Evolutionary conservation across 495 filamentous ascomycete species (phyloP).

Genomic region (Trichocladium antarcticum): DNA sequence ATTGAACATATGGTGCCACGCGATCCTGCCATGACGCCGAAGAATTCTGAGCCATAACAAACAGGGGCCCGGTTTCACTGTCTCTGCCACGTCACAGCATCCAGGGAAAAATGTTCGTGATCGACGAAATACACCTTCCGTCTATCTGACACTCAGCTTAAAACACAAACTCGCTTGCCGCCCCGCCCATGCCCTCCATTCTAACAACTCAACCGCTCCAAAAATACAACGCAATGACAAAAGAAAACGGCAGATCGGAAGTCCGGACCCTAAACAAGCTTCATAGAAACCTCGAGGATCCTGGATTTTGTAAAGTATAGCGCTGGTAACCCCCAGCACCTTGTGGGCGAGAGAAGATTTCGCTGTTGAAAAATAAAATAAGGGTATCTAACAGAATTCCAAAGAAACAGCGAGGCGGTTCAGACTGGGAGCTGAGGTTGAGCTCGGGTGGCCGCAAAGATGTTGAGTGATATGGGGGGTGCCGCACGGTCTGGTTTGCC

Average conservation of each 20-base stretch:
- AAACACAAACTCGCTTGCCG: too few species aligned
- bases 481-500: too few species aligned
- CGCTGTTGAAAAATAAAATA: neutral
- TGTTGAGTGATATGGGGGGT: too few species aligned
- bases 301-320: neutral
- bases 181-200: neutral
- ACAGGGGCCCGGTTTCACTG: too few species aligned
- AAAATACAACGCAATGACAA: neutral
- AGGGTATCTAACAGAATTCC: conserved; percentile 20
- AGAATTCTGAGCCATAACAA: too few species aligned
- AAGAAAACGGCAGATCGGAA: neutral
- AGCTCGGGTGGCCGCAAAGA: neutral
- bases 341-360: conserved; percentile 1
- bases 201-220: neutral
- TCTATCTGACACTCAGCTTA: too few species aligned
- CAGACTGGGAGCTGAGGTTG: neutral
- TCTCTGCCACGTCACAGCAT: too few species aligned
- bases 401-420: neutral
- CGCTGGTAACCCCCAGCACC: neutral
- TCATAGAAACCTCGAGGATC: neutral
- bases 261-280: neutral
- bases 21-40: too few species aligned
- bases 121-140: too few species aligned
- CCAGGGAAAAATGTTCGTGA: too few species aligned
- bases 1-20: too few species aligned